Percentiles rank a stretch among this genome's conserved stretches.
phyloP scores from a whole-genome alignment of 148 eudicot species.

The Rhododendron griersonianum region DNA sequence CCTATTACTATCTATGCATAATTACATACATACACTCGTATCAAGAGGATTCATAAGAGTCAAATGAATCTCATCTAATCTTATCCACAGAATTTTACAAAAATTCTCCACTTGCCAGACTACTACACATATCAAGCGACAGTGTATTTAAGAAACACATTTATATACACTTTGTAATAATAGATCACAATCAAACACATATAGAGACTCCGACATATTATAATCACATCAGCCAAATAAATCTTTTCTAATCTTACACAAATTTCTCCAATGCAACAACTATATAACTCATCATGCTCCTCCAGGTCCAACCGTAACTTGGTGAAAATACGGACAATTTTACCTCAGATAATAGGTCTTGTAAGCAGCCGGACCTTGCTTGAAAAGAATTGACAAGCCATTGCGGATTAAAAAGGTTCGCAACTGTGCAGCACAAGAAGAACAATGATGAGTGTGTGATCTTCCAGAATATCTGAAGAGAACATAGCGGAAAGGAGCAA shows the following conservation, averaged over 20 bases:
- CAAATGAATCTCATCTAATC: neutral
- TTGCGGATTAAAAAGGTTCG: constrained; percentile 91
- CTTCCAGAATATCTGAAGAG: neutral
- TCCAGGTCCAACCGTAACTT: neutral
- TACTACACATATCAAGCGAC: neutral
- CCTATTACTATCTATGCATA: neutral
- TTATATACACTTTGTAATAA: neutral
- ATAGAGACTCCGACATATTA: neutral
- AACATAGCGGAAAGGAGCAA: neutral
- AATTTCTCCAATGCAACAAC: neutral
- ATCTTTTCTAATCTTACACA: neutral
- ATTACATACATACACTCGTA: neutral
- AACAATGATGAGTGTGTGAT: constrained; percentile 5
- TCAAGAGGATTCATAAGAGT: neutral
- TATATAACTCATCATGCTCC: neutral
- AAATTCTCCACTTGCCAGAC: neutral
- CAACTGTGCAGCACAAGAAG: constrained; percentile 39
- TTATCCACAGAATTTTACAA: neutral
- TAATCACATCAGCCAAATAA: neutral
- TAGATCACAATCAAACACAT: neutral
- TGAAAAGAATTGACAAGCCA: constrained; percentile 75
- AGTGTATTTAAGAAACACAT: neutral
- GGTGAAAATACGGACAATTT: neutral
- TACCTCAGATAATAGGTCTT: constrained; percentile 77
- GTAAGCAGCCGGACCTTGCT: constrained; percentile 84